Conservation (phyloP, 2,329 filamentous ascomycete species). For the Epichloe sylvatica region DNA sequence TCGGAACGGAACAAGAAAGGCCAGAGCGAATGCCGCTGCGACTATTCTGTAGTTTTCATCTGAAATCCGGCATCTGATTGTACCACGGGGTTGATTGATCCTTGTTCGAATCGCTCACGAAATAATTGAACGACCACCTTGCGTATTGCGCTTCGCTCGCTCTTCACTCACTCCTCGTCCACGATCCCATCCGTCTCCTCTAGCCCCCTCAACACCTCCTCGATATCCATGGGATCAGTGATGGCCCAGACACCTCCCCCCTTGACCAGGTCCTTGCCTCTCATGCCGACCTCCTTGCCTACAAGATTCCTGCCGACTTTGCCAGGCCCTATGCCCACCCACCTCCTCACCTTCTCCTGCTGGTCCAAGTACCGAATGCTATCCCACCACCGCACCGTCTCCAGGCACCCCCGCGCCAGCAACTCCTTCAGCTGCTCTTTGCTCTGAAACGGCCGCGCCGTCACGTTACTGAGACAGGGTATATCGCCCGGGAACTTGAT, state of each 20-base stretch:
- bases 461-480: constrained; percentile 77
- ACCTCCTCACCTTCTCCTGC: constrained; percentile 64
- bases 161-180: constrained; percentile 28
- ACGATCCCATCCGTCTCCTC: constrained; percentile 46
- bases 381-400: constrained; percentile 91
- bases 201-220: constrained; percentile 50
- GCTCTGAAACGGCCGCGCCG: constrained; percentile 60
- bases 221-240: constrained; percentile 62
- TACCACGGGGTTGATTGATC: no score
- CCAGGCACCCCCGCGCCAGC: constrained; percentile 68
- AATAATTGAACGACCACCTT: not conserved
- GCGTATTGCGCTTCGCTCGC: no score
- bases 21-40: no score
- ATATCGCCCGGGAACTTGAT: constrained; percentile 62
- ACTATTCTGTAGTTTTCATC: no score
- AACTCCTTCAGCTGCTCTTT: constrained; percentile 65
- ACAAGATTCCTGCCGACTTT: constrained; percentile 90
- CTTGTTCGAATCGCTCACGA: no score
- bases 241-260: constrained; percentile 81
- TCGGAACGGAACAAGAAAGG: no score
- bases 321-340: constrained; percentile 85
- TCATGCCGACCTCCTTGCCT: constrained; percentile 87
- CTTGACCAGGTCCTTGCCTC: constrained; percentile 65
- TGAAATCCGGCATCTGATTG: no score
- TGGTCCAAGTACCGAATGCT: constrained; percentile 82